phyloP scores from a whole-genome alignment of 441 rosid species.

The Manihot esculenta region DNA sequence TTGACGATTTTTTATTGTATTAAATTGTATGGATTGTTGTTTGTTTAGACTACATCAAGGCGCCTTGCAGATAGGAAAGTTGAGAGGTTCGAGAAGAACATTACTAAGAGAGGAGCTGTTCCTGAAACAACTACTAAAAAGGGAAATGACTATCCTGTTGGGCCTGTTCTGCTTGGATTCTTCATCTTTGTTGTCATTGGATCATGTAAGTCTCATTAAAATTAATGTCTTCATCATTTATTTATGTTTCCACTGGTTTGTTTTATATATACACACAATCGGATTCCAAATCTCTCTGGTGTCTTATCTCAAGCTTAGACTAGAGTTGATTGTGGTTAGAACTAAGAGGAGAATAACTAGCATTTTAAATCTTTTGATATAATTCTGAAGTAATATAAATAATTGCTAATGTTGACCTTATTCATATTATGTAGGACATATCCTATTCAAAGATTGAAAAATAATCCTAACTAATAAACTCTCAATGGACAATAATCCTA shows the following conservation, averaged over 20 bases:
- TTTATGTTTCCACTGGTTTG: too few species aligned
- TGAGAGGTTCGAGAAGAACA: constrained; percentile 78
- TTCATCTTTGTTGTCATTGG: constrained; percentile 88
- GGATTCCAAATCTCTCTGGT: too few species aligned
- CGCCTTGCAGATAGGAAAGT: constrained; percentile 78
- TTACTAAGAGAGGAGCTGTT: constrained; percentile 70
- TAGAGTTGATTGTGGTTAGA: too few species aligned
- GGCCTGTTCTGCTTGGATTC: constrained; percentile 84
- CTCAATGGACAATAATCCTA: too few species aligned
- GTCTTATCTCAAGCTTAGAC: too few species aligned
- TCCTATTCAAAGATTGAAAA: too few species aligned
- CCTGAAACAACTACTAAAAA: constrained; percentile 75
- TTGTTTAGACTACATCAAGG: constrained; percentile 75
- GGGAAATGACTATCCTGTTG: constrained; percentile 84
- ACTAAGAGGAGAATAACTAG: too few species aligned
- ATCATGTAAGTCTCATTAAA: constrained; percentile 56
- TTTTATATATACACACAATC: not conserved
- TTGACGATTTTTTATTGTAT: not conserved
- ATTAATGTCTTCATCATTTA: not conserved
- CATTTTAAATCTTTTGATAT: too few species aligned
- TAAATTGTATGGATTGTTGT: not conserved
- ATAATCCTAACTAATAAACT: too few species aligned
- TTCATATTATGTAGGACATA: too few species aligned
- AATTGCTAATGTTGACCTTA: too few species aligned
- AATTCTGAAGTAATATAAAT: too few species aligned